Conservation (phyloP, 768 basidiomycete genomes). For the Galerina marginata region DNA sequence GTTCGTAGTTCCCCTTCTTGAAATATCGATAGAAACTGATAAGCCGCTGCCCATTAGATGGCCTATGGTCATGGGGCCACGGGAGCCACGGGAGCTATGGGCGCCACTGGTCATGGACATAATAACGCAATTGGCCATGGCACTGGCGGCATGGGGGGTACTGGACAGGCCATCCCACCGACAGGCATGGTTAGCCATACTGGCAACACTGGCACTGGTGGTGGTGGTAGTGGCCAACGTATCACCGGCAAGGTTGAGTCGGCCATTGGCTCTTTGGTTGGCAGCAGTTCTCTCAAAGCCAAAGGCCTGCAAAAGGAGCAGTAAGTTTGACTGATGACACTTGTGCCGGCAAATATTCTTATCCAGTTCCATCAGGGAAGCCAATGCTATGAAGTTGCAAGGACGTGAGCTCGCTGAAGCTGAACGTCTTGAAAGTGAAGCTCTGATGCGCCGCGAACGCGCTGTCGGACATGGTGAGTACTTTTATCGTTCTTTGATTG, state of each 20-base stretch:
- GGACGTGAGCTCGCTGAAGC: slow-evolving; percentile 56
- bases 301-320: slow-evolving; percentile 58
- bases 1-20: background rate
- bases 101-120: background rate
- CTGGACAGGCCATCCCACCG: slow-evolving; percentile 25
- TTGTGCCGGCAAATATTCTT: background rate
- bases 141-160: slow-evolving; percentile 17
- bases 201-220: slow-evolving; percentile 20
- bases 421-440: slow-evolving; percentile 58
- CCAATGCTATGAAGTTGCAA: slow-evolving; percentile 49
- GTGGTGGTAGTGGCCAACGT: slow-evolving; percentile 32
- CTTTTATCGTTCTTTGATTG: background rate
- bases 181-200: slow-evolving; percentile 24
- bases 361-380: slow-evolving; percentile 40
- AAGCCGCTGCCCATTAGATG: no score
- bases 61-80: no score
- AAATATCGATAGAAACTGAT: background rate
- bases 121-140: slow-evolving; percentile 3
- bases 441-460: slow-evolving; percentile 51
- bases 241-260: slow-evolving; percentile 54
- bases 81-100: no score
- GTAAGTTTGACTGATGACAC: slow-evolving; percentile 26
- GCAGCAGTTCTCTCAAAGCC: slow-evolving; percentile 51
- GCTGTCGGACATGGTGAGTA: slow-evolving; percentile 55
- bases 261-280: slow-evolving; percentile 48